Evolutionary conservation across 306 rosid genomes (phyloP).

Genomic region (Cicer cuneatum): DNA sequence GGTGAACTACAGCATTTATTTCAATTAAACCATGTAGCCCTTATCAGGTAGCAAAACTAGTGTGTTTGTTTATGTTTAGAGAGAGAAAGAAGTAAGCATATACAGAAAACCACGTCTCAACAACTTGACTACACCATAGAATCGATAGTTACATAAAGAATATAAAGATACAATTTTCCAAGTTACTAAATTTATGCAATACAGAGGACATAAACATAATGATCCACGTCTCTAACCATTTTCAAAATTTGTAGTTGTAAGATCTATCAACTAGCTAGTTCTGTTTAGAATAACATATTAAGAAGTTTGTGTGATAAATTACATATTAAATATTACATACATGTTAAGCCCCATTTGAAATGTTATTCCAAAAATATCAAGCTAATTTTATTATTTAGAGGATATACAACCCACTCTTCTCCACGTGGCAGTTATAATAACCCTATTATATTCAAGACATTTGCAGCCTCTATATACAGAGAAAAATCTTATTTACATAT

Average conservation of each 20-base stretch:
- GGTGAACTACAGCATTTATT: neutral
- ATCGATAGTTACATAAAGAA: slow-evolving; percentile 12
- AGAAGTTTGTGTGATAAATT: neutral
- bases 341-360: slow-evolving; percentile 13
- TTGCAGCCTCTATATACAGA: slow-evolving; percentile 19
- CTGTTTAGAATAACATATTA: slow-evolving; percentile 15
- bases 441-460: slow-evolving; percentile 30
- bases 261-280: neutral
- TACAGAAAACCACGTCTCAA: slow-evolving; percentile 10
- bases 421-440: slow-evolving; percentile 1
- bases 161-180: slow-evolving; percentile 2
- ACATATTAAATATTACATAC: slow-evolving; percentile 7
- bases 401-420: neutral
- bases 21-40: neutral
- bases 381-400: slow-evolving; percentile 13
- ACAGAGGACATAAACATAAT: slow-evolving; percentile 14
- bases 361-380: slow-evolving; percentile 10
- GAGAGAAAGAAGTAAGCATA: neutral
- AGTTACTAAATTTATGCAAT: slow-evolving; percentile 14
- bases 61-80: neutral
- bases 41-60: slow-evolving; percentile 8
- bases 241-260: neutral
- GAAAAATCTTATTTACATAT: slow-evolving; percentile 20
- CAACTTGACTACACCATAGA: neutral
- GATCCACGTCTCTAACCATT: neutral